Conservation (phyloP, 2,329 filamentous ascomycete genomes). For the Verticillium alfalfae region DNA sequence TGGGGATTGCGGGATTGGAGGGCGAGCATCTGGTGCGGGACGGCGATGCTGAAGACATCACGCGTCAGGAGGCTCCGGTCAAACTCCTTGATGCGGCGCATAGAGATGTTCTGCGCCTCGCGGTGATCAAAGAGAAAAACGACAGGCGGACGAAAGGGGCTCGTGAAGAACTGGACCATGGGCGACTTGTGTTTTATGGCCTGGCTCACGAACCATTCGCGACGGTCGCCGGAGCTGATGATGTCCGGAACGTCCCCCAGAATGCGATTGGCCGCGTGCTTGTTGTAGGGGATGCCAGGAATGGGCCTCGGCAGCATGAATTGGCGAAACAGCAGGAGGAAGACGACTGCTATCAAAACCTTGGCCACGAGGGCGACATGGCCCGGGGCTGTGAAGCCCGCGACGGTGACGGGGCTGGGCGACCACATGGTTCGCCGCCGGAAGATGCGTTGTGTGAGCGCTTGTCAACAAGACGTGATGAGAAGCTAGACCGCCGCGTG, state of each 20-base stretch:
- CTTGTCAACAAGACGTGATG: too few relatives aligned
- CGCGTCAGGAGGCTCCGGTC: conserved; percentile 18
- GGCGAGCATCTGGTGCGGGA: conserved; percentile 23
- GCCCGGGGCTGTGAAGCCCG: background rate
- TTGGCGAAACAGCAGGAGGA: background rate
- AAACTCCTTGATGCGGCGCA: conserved; percentile 24
- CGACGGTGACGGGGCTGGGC: background rate
- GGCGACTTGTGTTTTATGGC: conserved; percentile 17
- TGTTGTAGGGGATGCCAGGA: conserved; percentile 21
- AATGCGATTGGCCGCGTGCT: conserved; percentile 9
- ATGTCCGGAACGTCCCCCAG: conserved; percentile 16
- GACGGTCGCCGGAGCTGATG: conserved; percentile 6
- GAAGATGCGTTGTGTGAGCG: too few relatives aligned
- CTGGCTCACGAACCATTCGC: conserved; percentile 19
- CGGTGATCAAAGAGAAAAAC: conserved; percentile 25
- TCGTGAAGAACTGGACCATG: conserved; percentile 26
- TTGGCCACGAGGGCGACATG: background rate
- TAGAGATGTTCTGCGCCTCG: conserved; percentile 24
- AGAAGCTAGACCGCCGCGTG: too few relatives aligned
- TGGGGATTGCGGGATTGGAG: conserved; percentile 23
- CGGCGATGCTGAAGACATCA: conserved; percentile 12
- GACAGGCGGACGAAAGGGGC: conserved; percentile 21
- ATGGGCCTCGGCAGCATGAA: conserved; percentile 17
- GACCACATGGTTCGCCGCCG: background rate
- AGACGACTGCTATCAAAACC: background rate